These are phyloP conservation scores for Lepiota subincarnata DNA, from an alignment of 768 basidiomycete genomes.

Conservation along the genomic window DNA sequence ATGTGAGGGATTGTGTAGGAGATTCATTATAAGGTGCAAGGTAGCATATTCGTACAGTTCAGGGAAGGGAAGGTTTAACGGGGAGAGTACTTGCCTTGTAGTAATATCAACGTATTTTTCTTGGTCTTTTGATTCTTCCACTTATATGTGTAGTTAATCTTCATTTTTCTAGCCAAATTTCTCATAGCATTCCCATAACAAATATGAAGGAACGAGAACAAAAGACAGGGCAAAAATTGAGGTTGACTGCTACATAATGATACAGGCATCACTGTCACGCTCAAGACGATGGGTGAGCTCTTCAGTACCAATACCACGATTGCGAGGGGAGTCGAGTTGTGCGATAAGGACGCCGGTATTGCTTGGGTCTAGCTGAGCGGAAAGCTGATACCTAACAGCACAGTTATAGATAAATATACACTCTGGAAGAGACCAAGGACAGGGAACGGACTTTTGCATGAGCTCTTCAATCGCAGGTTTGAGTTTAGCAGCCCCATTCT, in stretches of 20 bases:
- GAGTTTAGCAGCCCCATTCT: slow-evolving; percentile 73
- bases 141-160: slow-evolving; percentile 3
- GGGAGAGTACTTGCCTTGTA: neutral
- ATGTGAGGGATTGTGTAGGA: slow-evolving; percentile 36
- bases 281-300: slow-evolving; percentile 57
- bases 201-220: too few relatives aligned
- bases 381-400: slow-evolving; percentile 58
- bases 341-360: slow-evolving; percentile 87
- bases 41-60: neutral
- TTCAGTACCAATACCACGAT: slow-evolving; percentile 46
- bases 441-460: slow-evolving; percentile 62
- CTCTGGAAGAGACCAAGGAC: neutral
- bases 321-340: slow-evolving; percentile 40
- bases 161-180: neutral
- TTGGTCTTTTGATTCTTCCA: slow-evolving; percentile 10
- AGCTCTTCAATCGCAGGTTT: slow-evolving; percentile 89
- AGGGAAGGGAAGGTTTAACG: neutral
- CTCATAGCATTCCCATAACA: too few relatives aligned
- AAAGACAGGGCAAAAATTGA: neutral
- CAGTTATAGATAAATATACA: neutral
- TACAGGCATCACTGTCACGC: slow-evolving; percentile 51
- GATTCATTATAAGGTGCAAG: neutral
- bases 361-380: slow-evolving; percentile 69
- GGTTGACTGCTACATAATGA: slow-evolving; percentile 53
- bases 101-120: neutral